These are phyloP conservation scores for Amanita thiersii DNA, from an alignment of 768 basidiomycete species.

Conservation along the genomic window DNA sequence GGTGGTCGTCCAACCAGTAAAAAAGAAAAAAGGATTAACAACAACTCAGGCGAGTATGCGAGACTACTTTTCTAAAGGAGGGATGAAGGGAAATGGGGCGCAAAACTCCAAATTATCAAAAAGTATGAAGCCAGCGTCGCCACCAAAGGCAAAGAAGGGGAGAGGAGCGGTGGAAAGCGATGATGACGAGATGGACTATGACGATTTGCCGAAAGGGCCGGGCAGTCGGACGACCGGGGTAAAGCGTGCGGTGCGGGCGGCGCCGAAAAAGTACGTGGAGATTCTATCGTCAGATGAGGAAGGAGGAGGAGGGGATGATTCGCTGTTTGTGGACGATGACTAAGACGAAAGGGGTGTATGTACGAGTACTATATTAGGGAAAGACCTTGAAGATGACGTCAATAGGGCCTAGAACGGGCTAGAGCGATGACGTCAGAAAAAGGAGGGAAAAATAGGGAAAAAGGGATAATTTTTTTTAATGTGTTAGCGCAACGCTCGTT, in stretches of 20 bases:
- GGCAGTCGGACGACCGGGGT: constrained; percentile 29
- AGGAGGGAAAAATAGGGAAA: neutral
- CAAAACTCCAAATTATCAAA: constrained; percentile 43
- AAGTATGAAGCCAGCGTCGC: constrained; percentile 52
- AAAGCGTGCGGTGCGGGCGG: constrained; percentile 39
- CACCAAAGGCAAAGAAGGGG: constrained; percentile 44
- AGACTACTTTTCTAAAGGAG: constrained; percentile 52
- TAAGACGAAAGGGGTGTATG: constrained; percentile 6
- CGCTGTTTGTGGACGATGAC: constrained; percentile 40
- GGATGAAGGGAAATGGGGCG: constrained; percentile 29
- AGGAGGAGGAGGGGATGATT: constrained; percentile 33
- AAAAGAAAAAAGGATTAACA: constrained; percentile 37
- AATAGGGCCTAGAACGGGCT: constrained; percentile 14
- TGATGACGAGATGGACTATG: constrained; percentile 39
- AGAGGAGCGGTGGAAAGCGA: constrained; percentile 33
- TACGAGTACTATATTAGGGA: neutral
- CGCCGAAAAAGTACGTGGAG: constrained; percentile 58
- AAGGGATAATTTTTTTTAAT: no score
- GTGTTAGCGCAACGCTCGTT: no score
- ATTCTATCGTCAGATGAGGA: constrained; percentile 43
- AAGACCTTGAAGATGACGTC: constrained; percentile 11
- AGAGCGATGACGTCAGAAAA: constrained; percentile 6
- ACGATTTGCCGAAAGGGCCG: constrained; percentile 30
- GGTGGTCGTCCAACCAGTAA: constrained; percentile 32
- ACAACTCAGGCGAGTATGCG: constrained; percentile 33